Conservation (phyloP, 345 rosid species). For the rapeseed (Brassica napus) region Da-Ae NC_063443.1:9528001-9528500, state of each 20-base stretch:
- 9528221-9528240: constrained; percentile 92
- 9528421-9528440: background rate
- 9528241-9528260: constrained; percentile 81
- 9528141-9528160: constrained; percentile 73
- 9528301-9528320: constrained; percentile 39
- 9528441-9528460: constrained; percentile 1
- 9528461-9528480: background rate
- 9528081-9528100: constrained; percentile 70
- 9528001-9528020: constrained; percentile 78
- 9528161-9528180: constrained; percentile 58
- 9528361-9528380: background rate
- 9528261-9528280: constrained; percentile 64
- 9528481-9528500: background rate
- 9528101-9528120: constrained; percentile 65
- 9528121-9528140: constrained; percentile 63
- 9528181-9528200: constrained; percentile 83
- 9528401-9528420: constrained; percentile 6
- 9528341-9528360: constrained; percentile 20
- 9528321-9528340: background rate
- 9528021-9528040: constrained; percentile 78
- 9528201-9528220: constrained; percentile 81
- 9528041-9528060: constrained; percentile 80
- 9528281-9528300: constrained; percentile 63
- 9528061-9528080: constrained; percentile 67
- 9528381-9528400: constrained; percentile 1